Evolutionary conservation across 2,329 filamentous ascomycete genomes (phyloP), one percentile per base, ranked within the genome.

Genomic region (Claviceps arundinis): DNA sequence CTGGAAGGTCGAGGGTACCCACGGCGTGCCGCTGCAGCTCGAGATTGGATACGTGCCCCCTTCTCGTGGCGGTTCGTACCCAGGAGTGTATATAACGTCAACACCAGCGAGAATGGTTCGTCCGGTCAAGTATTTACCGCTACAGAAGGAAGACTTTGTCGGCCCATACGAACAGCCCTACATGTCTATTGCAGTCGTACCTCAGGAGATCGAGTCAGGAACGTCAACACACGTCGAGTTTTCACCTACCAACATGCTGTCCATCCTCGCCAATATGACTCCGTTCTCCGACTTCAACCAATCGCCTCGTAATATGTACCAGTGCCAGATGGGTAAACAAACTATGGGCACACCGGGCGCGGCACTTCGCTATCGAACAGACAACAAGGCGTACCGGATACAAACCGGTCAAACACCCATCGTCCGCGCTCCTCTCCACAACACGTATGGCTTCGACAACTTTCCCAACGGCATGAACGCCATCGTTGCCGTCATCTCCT

Each of bases 291-390:
- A 98, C 66, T 95, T 95, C 72, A 98, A 98, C 70, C 93, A 98
- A 69, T 96, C 90, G 14, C 93, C 93, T 1, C 79, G 93, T 78
- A 98, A 98, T 71, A 97, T 97, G 91, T 98, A 97, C 67, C 88
- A 95, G 66, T 96, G 90, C 72, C 93, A 97, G 75, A 97, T 97
- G 93, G 89, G 89, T 72, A 98, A 98, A 68, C 93, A 98, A 73
- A 90, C 91, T 0, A 98, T 98, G 93, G 93, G 93, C 68, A 97
- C 93, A 24, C 89, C 91, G 3, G 90, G 86, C 53, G 87, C 90
- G 7, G 85, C 91, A 2, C 74, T 91, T 56, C 78, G 82, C 53
- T 87, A 94, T 70, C 83, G 93, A 64, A 95, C 90, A 48, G 93
- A 98, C 72, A 97, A 98, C 79, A 98, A 98, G 73, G 81, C 87